Base-by-base conservation (phyloP, 2,329 filamentous ascomycete genomes). In the Aspergillus sp. region DNA sequence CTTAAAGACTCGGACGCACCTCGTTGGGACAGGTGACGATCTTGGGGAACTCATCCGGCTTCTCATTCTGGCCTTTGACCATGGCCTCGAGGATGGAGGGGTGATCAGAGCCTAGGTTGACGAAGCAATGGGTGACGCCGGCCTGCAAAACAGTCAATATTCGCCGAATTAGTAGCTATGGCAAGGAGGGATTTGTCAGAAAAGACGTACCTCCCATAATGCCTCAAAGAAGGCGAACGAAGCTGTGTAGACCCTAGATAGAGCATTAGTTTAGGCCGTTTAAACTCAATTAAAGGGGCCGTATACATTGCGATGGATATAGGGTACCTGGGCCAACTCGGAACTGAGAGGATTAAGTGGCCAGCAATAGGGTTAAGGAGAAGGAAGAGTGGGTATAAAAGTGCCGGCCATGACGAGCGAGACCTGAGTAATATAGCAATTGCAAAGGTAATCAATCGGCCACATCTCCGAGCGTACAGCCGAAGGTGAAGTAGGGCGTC, bases 201-300 rank as follows among this genome's bases (percentile, higher is more conserved):
- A 31, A 15, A 23, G 6, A 74, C 82, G 82, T 69, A 84, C 83
- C 74, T 66, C 63, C 64, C 64, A 66, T 49, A 93, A 77, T 33
- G 89, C 88, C 78, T 93, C 90, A 63, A 93, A 92, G 74, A 93
- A 92, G 72, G 90, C 90, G 67, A 87, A 90, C 0, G 89, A 91
- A 12, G 90, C 8, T 37, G 90, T 93, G 71, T 93, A 82, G 33
- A 67, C 68, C 73, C 73, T 73, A 19, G 4, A 14, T 7, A 15
- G 4, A 35, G 48, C n/a, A 54, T 54, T 17, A 41, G 27, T 5
- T 35, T 6, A 8, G 5, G 17, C 23, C 11, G 19, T 37, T 9
- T 8, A 35, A 40, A 27, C 15, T 17, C 2, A 40, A 9, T 25
- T 17, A 6, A 15, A 14, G 43, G 37, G 7, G 2, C n/a, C 23